Percentiles rank a stretch among this genome's conserved stretches.
These are phyloP conservation scores for Groenewaldozyma tartarivorans DNA, from an alignment of 805 yeast species.

Conservation along the genomic window DNA sequence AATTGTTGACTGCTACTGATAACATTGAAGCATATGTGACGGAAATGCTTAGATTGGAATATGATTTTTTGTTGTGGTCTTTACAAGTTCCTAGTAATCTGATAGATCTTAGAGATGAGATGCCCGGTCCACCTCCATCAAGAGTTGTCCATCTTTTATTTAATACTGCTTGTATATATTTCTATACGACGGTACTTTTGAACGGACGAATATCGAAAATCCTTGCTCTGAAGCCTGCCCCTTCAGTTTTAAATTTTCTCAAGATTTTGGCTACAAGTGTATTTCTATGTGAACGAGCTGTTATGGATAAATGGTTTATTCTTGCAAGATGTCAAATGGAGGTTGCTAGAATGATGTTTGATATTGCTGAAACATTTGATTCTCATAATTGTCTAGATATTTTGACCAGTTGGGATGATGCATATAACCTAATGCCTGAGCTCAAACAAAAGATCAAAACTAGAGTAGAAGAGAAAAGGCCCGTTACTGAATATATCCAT, in stretches of 20 bases:
- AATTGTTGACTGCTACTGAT: background rate
- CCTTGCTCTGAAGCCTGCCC: slow-evolving; percentile 4
- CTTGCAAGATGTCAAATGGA: slow-evolving; percentile 5
- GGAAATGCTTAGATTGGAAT: slow-evolving; percentile 3
- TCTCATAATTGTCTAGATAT: slow-evolving; percentile 7
- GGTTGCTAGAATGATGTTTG: slow-evolving; percentile 5
- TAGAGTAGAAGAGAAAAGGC: background rate
- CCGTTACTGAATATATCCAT: slow-evolving; percentile 4
- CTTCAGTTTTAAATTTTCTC: slow-evolving; percentile 6
- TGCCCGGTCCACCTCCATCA: slow-evolving; percentile 6
- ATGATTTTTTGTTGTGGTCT: slow-evolving; percentile 6
- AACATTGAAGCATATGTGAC: background rate
- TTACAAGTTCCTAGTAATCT: slow-evolving; percentile 5
- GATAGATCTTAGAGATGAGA: slow-evolving; percentile 9
- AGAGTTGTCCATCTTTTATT: slow-evolving; percentile 6
- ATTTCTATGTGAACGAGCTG: slow-evolving; percentile 5
- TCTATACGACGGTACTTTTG: slow-evolving; percentile 3
- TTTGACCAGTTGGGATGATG: slow-evolving; percentile 5
- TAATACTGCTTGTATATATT: slow-evolving; percentile 4
- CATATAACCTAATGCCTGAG: slow-evolving; percentile 2
- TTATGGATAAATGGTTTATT: slow-evolving; percentile 6
- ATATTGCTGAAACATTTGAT: slow-evolving; percentile 3
- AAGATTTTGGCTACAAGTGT: slow-evolving; percentile 7
- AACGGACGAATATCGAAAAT: background rate
- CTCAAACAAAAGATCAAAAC: background rate